phyloP scores from a whole-genome alignment of 371 early-diverging fungal species.

The Mortierella sp. region DNA sequence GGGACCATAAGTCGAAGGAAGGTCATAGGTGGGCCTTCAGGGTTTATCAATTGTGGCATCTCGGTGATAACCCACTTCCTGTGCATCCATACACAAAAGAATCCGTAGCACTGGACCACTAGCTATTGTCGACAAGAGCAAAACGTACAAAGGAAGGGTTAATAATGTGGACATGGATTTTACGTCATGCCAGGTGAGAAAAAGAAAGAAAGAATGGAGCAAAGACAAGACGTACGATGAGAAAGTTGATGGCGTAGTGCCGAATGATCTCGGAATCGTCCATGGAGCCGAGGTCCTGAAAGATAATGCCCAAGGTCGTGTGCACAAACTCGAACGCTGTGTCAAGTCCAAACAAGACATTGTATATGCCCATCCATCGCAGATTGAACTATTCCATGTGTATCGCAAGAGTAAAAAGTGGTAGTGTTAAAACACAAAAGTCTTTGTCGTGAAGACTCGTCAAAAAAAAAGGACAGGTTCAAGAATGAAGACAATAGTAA shows the following conservation, averaged over 20 bases:
- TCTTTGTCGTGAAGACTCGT: background rate
- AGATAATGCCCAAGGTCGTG: constrained; percentile 37
- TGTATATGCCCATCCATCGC: constrained; percentile 53
- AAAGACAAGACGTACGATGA: constrained; percentile 31
- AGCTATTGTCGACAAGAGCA: constrained; percentile 13
- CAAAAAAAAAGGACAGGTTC: background rate
- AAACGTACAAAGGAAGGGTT: background rate
- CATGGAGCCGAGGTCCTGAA: constrained; percentile 30
- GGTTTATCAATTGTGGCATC: constrained; percentile 30
- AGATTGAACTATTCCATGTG: constrained; percentile 27
- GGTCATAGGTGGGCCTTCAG: constrained; percentile 15
- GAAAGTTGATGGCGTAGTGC: constrained; percentile 29
- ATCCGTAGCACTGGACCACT: constrained; percentile 34
- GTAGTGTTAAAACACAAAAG: background rate
- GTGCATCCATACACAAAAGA: constrained; percentile 53
- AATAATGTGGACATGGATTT: background rate
- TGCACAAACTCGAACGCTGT: constrained; percentile 44
- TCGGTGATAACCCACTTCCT: constrained; percentile 40
- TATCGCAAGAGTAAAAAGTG: background rate
- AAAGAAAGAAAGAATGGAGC: background rate
- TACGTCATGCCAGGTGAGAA: background rate
- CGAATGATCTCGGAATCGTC: constrained; percentile 30
- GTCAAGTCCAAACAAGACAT: constrained; percentile 43
- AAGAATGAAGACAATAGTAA: background rate
- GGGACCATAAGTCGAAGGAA: constrained; percentile 41